phyloP scores from a whole-genome alignment of 768 basidiomycete species.

The Xerocomellus intermedius region DNA sequence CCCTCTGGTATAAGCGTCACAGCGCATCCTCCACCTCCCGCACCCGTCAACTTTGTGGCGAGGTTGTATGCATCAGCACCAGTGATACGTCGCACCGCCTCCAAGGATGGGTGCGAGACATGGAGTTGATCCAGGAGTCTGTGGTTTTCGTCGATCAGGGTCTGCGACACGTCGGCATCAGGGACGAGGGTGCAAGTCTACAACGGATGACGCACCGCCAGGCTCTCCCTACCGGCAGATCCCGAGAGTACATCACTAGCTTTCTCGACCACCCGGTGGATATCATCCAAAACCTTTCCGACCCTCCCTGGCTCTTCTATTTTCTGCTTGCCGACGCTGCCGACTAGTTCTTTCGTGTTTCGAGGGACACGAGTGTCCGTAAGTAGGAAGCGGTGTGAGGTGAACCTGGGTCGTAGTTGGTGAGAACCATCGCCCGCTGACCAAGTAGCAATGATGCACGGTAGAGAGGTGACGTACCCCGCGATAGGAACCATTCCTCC shows the following conservation, averaged over 20 bases:
- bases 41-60: constrained; percentile 94
- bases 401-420: constrained; percentile 58
- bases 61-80: constrained; percentile 60
- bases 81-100: constrained; percentile 75
- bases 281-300: constrained; percentile 70
- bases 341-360: constrained; percentile 93
- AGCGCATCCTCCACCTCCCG: constrained; percentile 97
- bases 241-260: constrained; percentile 74
- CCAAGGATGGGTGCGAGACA: constrained; percentile 88
- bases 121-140: constrained; percentile 76
- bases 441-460: background rate
- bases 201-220: constrained; percentile 51
- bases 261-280: constrained; percentile 83
- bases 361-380: constrained; percentile 92
- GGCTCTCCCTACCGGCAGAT: constrained; percentile 13
- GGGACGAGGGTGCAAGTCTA: background rate
- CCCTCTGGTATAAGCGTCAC: constrained; percentile 95
- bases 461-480: constrained; percentile 53
- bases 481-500: constrained; percentile 83
- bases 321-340: constrained; percentile 78
- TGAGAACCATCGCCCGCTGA: background rate
- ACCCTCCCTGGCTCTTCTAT: constrained; percentile 83
- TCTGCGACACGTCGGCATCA: constrained; percentile 39
- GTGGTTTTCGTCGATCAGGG: constrained; percentile 89
- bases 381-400: constrained; percentile 83